phyloP scores from a whole-genome alignment of 345 rosid species.

The Murraya paniculata region DNA sequence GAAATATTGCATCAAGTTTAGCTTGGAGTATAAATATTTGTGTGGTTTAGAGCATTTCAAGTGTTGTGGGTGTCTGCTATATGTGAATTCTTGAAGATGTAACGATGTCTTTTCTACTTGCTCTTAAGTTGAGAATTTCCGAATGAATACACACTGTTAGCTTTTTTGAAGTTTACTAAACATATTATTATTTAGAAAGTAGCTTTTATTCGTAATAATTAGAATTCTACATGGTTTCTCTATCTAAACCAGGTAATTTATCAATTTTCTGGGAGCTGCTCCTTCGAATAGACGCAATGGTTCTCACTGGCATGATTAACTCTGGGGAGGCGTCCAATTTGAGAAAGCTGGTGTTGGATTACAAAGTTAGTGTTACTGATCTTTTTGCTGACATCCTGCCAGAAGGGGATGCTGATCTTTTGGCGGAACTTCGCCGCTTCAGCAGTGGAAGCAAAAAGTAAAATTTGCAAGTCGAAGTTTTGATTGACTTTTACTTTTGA shows the following conservation, averaged over 20 bases:
- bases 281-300: conserved; percentile 75
- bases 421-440: conserved; percentile 58
- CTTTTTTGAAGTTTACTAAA: background rate
- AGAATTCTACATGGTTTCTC: background rate
- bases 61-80: background rate
- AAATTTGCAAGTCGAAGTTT: conserved; percentile 1
- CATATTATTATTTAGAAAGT: background rate
- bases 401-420: conserved; percentile 54
- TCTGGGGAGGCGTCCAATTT: conserved; percentile 56
- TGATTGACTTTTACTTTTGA: background rate
- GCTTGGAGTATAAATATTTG: background rate
- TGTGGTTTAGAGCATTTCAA: background rate
- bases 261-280: conserved; percentile 63
- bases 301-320: conserved; percentile 52
- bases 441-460: conserved; percentile 51
- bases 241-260: conserved; percentile 44
- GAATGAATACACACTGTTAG: background rate
- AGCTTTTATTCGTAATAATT: conserved; percentile 2
- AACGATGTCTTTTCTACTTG: background rate
- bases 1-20: background rate
- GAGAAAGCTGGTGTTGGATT: conserved; percentile 50
- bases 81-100: background rate
- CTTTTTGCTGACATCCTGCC: conserved; percentile 37
- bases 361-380: conserved; percentile 46
- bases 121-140: background rate